phyloP scores from a whole-genome alignment of 805 yeast species.

The Sugiyamaella floridensis region DNA sequence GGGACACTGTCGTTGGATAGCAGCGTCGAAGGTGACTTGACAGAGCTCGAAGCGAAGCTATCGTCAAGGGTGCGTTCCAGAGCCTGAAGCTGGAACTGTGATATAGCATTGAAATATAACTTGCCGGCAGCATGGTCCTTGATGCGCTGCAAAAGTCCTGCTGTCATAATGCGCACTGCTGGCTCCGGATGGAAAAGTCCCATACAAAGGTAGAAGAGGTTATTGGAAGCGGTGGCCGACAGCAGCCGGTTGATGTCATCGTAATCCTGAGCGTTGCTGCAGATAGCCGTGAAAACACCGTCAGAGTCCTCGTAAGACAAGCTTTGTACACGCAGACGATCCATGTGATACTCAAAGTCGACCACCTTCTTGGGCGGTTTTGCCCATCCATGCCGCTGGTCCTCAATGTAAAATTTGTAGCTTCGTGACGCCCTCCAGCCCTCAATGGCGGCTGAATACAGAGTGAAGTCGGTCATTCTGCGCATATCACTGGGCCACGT shows the following conservation, averaged over 20 bases:
- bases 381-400: slow-evolving; percentile 18
- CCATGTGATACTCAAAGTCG: slow-evolving; percentile 27
- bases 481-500: slow-evolving; percentile 26
- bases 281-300: slow-evolving; percentile 20
- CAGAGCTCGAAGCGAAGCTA: neutral
- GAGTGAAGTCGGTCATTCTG: slow-evolving; percentile 18
- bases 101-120: slow-evolving; percentile 21
- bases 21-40: neutral
- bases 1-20: neutral
- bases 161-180: slow-evolving; percentile 20
- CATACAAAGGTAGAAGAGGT: slow-evolving; percentile 25
- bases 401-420: slow-evolving; percentile 22
- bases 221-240: slow-evolving; percentile 19
- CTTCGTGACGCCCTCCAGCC: slow-evolving; percentile 27
- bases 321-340: slow-evolving; percentile 21
- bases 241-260: slow-evolving; percentile 27
- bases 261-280: slow-evolving; percentile 21
- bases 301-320: slow-evolving; percentile 24
- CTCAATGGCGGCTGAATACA: slow-evolving; percentile 24
- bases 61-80: slow-evolving; percentile 18
- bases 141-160: slow-evolving; percentile 21
- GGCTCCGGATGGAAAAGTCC: slow-evolving; percentile 29
- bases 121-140: slow-evolving; percentile 27
- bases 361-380: slow-evolving; percentile 21
- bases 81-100: slow-evolving; percentile 23